Percentiles rank a stretch among this genome's conserved stretches.
Conservation (phyloP, 2,329 filamentous ascomycete genomes). For the Hyphodiscus sp. region DNA sequence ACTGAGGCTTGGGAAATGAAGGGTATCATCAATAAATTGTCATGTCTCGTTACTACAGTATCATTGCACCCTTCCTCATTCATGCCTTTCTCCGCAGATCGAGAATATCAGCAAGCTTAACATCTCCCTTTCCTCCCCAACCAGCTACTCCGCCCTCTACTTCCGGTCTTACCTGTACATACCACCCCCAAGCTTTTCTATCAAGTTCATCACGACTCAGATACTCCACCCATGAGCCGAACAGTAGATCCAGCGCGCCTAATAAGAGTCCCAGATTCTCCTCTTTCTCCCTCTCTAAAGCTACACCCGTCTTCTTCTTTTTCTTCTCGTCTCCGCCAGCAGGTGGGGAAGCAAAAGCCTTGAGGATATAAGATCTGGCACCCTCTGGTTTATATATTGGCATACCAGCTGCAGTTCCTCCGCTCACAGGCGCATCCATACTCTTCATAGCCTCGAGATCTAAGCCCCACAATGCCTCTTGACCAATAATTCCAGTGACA, state of each 20-base stretch:
- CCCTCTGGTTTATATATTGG: conserved; percentile 69
- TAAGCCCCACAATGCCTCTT: conserved; percentile 55
- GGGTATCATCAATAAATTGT: background rate
- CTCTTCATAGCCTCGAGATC: conserved; percentile 44
- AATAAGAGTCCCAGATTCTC: conserved; percentile 64
- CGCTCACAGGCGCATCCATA: conserved; percentile 13
- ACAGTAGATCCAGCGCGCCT: conserved; percentile 64
- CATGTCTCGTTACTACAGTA: no score
- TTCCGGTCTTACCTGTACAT: conserved; percentile 67
- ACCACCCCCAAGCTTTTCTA: conserved; percentile 74
- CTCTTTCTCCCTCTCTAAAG: conserved; percentile 54
- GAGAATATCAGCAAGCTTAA: conserved; percentile 62
- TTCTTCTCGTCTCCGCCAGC: conserved; percentile 19
- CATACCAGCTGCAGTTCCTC: conserved; percentile 44
- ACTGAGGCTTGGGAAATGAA: background rate
- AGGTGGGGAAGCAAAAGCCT: conserved; percentile 46
- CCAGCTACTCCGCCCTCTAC: conserved; percentile 68
- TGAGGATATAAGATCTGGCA: conserved; percentile 53
- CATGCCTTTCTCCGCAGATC: conserved; percentile 42
- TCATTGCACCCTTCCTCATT: background rate
- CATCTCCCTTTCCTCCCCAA: conserved; percentile 74
- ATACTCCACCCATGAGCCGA: conserved; percentile 64
- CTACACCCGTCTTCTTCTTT: conserved; percentile 48
- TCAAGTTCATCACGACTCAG: conserved; percentile 63
- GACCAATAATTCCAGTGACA: conserved; percentile 36